Conservation (phyloP, 305 asterid genomes). For the Fraxinus baroniana region DNA sequence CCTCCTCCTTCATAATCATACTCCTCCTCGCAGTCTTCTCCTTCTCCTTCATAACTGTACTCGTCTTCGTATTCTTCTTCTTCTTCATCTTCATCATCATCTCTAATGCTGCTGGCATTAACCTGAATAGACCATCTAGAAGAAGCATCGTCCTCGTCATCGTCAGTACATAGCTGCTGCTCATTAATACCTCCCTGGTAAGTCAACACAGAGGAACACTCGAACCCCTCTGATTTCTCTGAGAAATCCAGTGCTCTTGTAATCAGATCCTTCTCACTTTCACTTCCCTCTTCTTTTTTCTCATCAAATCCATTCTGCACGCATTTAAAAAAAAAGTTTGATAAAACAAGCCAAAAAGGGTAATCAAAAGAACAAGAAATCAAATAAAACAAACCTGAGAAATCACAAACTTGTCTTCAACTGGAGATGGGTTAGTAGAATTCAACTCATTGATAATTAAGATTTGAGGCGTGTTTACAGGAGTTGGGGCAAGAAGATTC, state of each 20-base stretch:
- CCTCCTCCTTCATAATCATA: conserved; percentile 13
- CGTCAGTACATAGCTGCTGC: conserved; percentile 25
- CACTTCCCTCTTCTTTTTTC: conserved; percentile 34
- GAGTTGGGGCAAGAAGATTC: conserved; percentile 69
- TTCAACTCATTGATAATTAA: conserved; percentile 27
- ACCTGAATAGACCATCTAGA: conserved; percentile 81
- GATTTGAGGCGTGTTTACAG: conserved; percentile 78
- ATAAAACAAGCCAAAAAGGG: neutral
- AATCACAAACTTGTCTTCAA: conserved; percentile 36
- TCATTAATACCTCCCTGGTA: conserved; percentile 35
- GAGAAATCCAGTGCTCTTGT: conserved; percentile 82
- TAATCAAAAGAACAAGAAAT: neutral
- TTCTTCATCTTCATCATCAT: conserved; percentile 31
- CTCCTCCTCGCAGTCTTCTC: neutral
- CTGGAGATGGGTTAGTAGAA: conserved; percentile 34
- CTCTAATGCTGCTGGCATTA: conserved; percentile 59
- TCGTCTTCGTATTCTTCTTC: conserved; percentile 14
- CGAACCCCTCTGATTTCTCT: conserved; percentile 48
- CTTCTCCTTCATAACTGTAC: conserved; percentile 38
- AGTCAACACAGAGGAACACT: conserved; percentile 46
- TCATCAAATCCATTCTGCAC: conserved; percentile 25
- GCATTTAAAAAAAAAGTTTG: neutral
- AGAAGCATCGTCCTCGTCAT: conserved; percentile 53
- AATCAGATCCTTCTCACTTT: conserved; percentile 37
- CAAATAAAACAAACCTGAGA: conserved; percentile 46